Evolutionary conservation across 2,329 filamentous ascomycete species (phyloP).

Genomic region (Fusarium subglutinans): DNA sequence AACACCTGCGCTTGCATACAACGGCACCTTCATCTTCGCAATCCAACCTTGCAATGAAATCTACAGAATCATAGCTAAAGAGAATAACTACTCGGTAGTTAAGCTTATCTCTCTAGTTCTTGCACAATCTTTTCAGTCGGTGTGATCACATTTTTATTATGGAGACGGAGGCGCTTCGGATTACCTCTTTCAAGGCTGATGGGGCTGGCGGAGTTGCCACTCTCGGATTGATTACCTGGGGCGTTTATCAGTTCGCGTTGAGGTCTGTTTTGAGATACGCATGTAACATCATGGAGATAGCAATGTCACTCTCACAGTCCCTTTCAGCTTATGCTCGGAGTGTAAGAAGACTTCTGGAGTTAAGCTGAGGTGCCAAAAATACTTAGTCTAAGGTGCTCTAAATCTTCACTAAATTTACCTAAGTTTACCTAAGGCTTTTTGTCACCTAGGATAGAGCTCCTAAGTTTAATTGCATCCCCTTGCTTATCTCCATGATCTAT

Average conservation of each 20-base stretch:
- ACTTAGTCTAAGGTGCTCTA: too few species aligned
- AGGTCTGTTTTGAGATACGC: neutral
- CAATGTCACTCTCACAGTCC: neutral
- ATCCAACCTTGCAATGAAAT: neutral
- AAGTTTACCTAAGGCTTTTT: too few species aligned
- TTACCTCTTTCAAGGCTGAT: conserved; percentile 19
- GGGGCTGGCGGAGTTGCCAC: conserved; percentile 23
- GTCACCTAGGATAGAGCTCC: too few species aligned
- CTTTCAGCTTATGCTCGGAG: neutral
- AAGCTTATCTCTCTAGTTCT: conserved; percentile 2
- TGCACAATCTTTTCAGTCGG: conserved; percentile 15
- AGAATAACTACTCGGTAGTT: neutral
- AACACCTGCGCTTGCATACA: conserved; percentile 45
- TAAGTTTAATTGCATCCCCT: too few species aligned
- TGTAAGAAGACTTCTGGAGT: too few species aligned
- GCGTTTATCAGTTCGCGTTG: neutral
- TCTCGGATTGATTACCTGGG: neutral
- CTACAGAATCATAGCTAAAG: too few species aligned
- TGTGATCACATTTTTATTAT: conserved; percentile 36
- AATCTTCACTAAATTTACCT: too few species aligned
- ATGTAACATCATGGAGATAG: neutral
- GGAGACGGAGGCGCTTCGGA: conserved; percentile 20
- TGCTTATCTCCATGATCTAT: neutral
- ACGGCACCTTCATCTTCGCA: conserved; percentile 27
- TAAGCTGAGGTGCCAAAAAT: too few species aligned